These are phyloP conservation scores for Aspergillus floridensis DNA, from an alignment of 2,329 filamentous ascomycete genomes.

Conservation along the genomic window DNA sequence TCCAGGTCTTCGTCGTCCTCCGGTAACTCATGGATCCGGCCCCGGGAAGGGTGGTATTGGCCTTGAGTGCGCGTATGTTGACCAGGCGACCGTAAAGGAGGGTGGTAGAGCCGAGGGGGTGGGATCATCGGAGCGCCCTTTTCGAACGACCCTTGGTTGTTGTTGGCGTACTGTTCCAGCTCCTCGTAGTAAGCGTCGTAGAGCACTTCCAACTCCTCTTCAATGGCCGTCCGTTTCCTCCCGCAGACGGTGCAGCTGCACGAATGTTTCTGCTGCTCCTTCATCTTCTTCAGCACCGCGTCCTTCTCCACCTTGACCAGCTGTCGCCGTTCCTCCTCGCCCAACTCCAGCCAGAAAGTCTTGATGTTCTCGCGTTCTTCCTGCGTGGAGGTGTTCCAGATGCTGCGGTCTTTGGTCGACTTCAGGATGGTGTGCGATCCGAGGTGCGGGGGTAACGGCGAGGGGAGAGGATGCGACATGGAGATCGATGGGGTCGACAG, in stretches of 20 bases:
- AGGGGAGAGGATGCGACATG: slow-evolving; percentile 41
- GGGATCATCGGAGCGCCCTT: slow-evolving; percentile 68
- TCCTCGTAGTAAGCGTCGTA: slow-evolving; percentile 99
- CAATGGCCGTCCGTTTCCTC: slow-evolving; percentile 91
- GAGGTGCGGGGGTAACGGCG: slow-evolving; percentile 44
- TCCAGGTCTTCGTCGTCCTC: slow-evolving; percentile 56
- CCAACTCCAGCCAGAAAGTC: slow-evolving; percentile 93
- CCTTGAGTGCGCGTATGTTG: slow-evolving; percentile 54
- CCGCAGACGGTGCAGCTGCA: slow-evolving; percentile 98
- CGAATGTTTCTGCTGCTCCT: slow-evolving; percentile 98
- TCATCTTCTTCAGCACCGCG: slow-evolving; percentile 97
- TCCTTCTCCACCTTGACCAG: slow-evolving; percentile 98
- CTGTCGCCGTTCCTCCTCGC: slow-evolving; percentile 90
- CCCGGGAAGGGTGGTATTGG: slow-evolving; percentile 67
- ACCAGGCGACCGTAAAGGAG: slow-evolving; percentile 54
- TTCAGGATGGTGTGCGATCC: slow-evolving; percentile 44
- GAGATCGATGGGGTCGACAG: slow-evolving; percentile 45
- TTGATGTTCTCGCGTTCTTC: slow-evolving; percentile 97
- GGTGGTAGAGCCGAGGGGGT: slow-evolving; percentile 62
- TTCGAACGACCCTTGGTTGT: slow-evolving; percentile 61
- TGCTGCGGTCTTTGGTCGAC: slow-evolving; percentile 69
- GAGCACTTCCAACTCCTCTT: slow-evolving; percentile 94
- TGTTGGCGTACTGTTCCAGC: slow-evolving; percentile 93
- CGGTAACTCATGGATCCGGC: slow-evolving; percentile 63
- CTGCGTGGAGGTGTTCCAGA: slow-evolving; percentile 94